Evolutionary conservation across 176 grass and related monocot genomes (phyloP).

Genomic region (Dactylis glomerata): DNA sequence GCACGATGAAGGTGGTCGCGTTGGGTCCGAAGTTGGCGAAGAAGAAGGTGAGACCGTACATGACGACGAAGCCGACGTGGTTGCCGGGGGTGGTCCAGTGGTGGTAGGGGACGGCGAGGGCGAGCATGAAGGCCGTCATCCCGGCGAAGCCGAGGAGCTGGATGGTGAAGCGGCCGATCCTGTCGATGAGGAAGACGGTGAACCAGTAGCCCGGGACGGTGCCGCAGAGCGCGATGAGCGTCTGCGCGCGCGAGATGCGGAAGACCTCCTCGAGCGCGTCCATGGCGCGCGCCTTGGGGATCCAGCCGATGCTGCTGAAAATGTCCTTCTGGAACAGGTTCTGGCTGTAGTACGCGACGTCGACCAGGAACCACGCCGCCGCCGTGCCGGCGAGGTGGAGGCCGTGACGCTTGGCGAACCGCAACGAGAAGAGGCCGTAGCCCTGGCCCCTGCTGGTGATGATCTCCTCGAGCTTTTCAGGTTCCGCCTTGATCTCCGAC

Average conservation of each 20-base stretch:
- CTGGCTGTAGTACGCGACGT: slow-evolving; percentile 48
- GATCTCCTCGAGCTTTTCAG: background rate
- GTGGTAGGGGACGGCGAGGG: slow-evolving; percentile 45
- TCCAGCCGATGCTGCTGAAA: slow-evolving; percentile 74
- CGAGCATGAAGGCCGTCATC: slow-evolving; percentile 86
- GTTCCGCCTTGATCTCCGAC: background rate
- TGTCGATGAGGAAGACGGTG: slow-evolving; percentile 75
- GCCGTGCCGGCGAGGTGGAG: background rate
- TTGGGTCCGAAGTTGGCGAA: slow-evolving; percentile 79
- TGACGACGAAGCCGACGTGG: slow-evolving; percentile 41
- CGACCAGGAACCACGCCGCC: slow-evolving; percentile 53
- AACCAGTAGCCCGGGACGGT: slow-evolving; percentile 89
- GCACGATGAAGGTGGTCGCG: slow-evolving; percentile 65
- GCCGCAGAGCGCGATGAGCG: slow-evolving; percentile 73
- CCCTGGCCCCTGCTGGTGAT: background rate
- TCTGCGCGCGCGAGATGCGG: slow-evolving; percentile 58
- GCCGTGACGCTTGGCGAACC: background rate
- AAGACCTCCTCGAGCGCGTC: slow-evolving; percentile 72
- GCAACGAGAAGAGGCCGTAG: background rate
- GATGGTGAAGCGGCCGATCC: slow-evolving; percentile 67
- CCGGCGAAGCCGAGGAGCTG: slow-evolving; percentile 67
- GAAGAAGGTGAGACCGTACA: slow-evolving; percentile 69
- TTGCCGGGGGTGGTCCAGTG: slow-evolving; percentile 39
- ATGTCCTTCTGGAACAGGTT: slow-evolving; percentile 96
- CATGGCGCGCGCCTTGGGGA: slow-evolving; percentile 55